Base-by-base conservation (phyloP, 176 grass and related monocot species). In the Oryza punctata region DNA sequence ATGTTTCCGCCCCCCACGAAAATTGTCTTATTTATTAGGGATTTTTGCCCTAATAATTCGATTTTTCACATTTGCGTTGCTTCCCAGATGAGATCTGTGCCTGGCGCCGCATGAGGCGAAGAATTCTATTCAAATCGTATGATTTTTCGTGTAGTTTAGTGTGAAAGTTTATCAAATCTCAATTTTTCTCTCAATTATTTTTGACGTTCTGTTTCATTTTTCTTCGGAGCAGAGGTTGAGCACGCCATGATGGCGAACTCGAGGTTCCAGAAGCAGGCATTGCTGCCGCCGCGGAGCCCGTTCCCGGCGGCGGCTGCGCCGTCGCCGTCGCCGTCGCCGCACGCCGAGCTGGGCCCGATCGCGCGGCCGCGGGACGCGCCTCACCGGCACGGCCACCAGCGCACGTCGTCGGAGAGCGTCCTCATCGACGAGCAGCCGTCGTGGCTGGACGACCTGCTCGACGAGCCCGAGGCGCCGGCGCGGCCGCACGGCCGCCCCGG, bases 391-490 rank as follows among this genome's bases (percentile, higher is more conserved):
- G 88, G 81, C 18, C 88, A 98, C 75, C 90, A 89, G 81, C 88
- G 90, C 41, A 93, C 89, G 80, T 92, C 88, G 50, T 98, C 95
- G 0, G 95, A 94, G 79, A 91, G 95, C 87, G 89, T 97, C 86
- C 74, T 85, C 30, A 45, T 91, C 38, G 95, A 98, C 23, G 95
- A 98, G 79, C 95, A 98, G 77, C 95, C 95, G 28, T 89, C 95
- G 37, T 98, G 95, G 92, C 95, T 98, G 19, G 95, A 98, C 15
- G 95, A 98, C 78, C 76, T 98, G 67, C 92, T 98, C 3, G 84
- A 93, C 65, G 92, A 98, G 82, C 92, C 92, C 0, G 90, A 94
- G 23, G 82, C 78, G 46, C 30, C 54, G 77, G 78, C 54, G 38
- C 77, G 87, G 29, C 38, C 47, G 40, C 82, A 81, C 8, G 88